Percentiles rank a stretch among this genome's conserved stretches.
These are phyloP conservation scores for Colletotrichum sp. DNA, from an alignment of 2,329 filamentous ascomycete genomes.

Conservation along the genomic window DNA sequence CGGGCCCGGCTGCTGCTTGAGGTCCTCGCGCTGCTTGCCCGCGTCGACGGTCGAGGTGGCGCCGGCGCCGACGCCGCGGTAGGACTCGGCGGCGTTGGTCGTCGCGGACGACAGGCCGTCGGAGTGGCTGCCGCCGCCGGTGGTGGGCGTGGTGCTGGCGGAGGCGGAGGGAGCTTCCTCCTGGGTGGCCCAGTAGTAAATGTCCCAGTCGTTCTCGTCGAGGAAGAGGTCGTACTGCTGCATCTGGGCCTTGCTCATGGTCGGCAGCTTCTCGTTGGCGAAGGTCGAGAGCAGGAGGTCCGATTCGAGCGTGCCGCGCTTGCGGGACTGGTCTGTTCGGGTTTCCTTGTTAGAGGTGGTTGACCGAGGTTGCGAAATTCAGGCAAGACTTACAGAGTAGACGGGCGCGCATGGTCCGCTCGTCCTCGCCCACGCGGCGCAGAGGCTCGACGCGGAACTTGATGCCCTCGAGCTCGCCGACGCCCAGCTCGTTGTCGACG, in stretches of 20 bases:
- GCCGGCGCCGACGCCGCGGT: slow-evolving; percentile 6
- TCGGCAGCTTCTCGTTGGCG: slow-evolving; percentile 76
- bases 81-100: slow-evolving; percentile 21
- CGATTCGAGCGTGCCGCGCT: slow-evolving; percentile 93
- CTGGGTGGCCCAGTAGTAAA: slow-evolving; percentile 99
- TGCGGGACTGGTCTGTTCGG: slow-evolving; percentile 87
- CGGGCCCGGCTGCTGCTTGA: slow-evolving; percentile 27
- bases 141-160: slow-evolving; percentile 41
- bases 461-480: slow-evolving; percentile 87
- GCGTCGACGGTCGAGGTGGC: slow-evolving; percentile 20
- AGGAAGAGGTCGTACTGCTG: slow-evolving; percentile 89
- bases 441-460: slow-evolving; percentile 91
- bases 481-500: slow-evolving; percentile 64
- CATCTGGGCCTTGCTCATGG: slow-evolving; percentile 77
- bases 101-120: slow-evolving; percentile 22
- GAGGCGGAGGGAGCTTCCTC: slow-evolving; percentile 61
- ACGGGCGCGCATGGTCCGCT: slow-evolving; percentile 84
- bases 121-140: slow-evolving; percentile 24
- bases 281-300: slow-evolving; percentile 97
- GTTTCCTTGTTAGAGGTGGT: background rate
- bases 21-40: slow-evolving; percentile 30
- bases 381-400: slow-evolving; percentile 63
- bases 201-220: slow-evolving; percentile 99
- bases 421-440: slow-evolving; percentile 81
- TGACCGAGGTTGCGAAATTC: background rate